Conservation (phyloP, 1,139 yeast species). For the Candida anutae region DNA sequence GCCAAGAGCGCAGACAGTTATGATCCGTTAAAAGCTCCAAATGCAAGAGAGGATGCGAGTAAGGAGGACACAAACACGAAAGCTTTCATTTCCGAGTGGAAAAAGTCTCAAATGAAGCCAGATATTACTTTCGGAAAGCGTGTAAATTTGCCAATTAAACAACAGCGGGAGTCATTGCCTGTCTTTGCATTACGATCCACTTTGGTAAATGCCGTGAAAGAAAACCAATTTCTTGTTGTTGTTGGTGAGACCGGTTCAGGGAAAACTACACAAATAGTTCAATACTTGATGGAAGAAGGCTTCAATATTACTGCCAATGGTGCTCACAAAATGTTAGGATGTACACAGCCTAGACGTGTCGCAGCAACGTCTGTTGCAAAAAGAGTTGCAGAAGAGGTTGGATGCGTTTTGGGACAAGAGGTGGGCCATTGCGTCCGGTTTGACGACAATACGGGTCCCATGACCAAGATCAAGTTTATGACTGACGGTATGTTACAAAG, state of each 20-base stretch:
- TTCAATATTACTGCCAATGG: slow-evolving; percentile 16
- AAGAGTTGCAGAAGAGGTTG: slow-evolving; percentile 61
- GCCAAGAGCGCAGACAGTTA: slow-evolving; percentile 17
- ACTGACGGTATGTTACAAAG: slow-evolving; percentile 92
- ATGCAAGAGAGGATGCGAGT: neutral
- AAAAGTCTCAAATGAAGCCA: slow-evolving; percentile 26
- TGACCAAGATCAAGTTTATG: slow-evolving; percentile 62
- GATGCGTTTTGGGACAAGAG: slow-evolving; percentile 48
- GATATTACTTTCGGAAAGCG: slow-evolving; percentile 47
- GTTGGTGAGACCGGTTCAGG: slow-evolving; percentile 42
- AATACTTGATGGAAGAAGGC: slow-evolving; percentile 33
- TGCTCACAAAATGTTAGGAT: slow-evolving; percentile 45
- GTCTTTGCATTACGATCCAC: slow-evolving; percentile 57
- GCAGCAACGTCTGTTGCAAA: slow-evolving; percentile 67
- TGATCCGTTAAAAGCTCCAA: slow-evolving; percentile 31
- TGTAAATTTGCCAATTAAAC: slow-evolving; percentile 45
- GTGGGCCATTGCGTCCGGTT: slow-evolving; percentile 66
- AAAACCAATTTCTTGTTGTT: slow-evolving; percentile 37
- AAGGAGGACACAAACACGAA: slow-evolving; percentile 7
- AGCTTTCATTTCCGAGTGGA: slow-evolving; percentile 40
- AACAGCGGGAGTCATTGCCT: slow-evolving; percentile 67
- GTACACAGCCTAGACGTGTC: slow-evolving; percentile 70
- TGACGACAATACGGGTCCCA: slow-evolving; percentile 48
- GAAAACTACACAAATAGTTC: slow-evolving; percentile 23
- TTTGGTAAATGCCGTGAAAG: slow-evolving; percentile 47